Evolutionary conservation across 768 basidiomycete species (phyloP).

Genomic region (Hericium erinaceus): DNA sequence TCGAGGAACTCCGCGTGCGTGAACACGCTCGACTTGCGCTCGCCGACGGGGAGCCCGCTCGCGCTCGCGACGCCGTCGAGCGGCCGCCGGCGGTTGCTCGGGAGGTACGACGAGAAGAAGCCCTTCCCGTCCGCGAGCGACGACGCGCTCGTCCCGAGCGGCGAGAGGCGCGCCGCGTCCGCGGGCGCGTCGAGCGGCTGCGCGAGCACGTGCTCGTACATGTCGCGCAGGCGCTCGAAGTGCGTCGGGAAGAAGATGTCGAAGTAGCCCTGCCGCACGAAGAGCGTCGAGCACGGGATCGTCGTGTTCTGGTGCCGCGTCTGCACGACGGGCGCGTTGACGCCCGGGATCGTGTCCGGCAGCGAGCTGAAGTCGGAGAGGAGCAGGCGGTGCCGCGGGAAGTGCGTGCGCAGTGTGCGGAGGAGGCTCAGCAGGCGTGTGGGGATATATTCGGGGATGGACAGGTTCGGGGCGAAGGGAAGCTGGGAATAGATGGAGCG

Average conservation of each 20-base stretch:
- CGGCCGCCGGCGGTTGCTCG: conserved; percentile 47
- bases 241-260: conserved; percentile 98
- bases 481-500: conserved; percentile 59
- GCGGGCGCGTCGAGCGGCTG: conserved; percentile 33
- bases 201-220: conserved; percentile 80
- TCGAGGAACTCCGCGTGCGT: conserved; percentile 84
- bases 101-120: conserved; percentile 66
- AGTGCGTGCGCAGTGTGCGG: conserved; percentile 68
- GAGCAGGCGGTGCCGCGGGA: conserved; percentile 90
- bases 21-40: conserved; percentile 75
- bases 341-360: conserved; percentile 75
- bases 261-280: conserved; percentile 93
- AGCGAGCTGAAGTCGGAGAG: conserved; percentile 88
- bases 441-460: conserved; percentile 82
- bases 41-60: conserved; percentile 72
- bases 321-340: conserved; percentile 87
- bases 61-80: conserved; percentile 65
- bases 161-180: conserved; percentile 35
- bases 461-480: conserved; percentile 88
- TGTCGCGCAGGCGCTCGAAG: conserved; percentile 75
- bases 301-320: conserved; percentile 79
- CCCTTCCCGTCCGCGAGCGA: conserved; percentile 44
- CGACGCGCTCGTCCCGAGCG: conserved; percentile 40
- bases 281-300: conserved; percentile 81
- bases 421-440: conserved; percentile 84